Base-by-base conservation (phyloP, 2,329 filamentous ascomycete genomes). In the Colletotrichum sp. region DNA sequence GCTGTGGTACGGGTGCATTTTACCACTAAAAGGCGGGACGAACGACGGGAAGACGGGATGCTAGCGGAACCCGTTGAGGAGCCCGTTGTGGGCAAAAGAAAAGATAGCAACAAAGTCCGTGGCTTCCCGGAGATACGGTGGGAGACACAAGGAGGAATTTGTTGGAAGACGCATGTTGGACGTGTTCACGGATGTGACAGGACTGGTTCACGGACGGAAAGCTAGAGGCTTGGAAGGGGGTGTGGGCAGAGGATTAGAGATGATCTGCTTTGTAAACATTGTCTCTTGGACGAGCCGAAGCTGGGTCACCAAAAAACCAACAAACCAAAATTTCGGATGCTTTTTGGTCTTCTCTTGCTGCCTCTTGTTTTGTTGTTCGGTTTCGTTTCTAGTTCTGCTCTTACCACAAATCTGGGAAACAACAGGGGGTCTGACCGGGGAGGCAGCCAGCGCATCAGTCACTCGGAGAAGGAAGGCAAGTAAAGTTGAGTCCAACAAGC, bases 21-120 rank as follows among this genome's bases (percentile, higher is more conserved):
- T 4, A 13, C 28, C 30, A 36, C 15, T 13, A 21, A 30, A 63
- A 63, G 26, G 48, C 30, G 32, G 67, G 36, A 60, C 43, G 34
- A 34, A 38, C n/a, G 64, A 65, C 74, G 74, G 74, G 70, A 69
- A 75, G 64, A 68, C 74, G 74, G 74, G 74, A 74, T 60, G 48
- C 58, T 75, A 38, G 64, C 74, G 74, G 74, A 72, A 65, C 34
- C 74, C 74, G 74, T 74, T 55, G 58, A 75, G 21, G 28, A 73
- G 30, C 70, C 74, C 70, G 74, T 68, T 21, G 43, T 52, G 43
- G n/a, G 43, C 36, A 13, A 52, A 52, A 9, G 28, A 21, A 28
- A 36, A 34, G 58, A 61, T n/a, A 21, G 18, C 6, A n/a, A 34
- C 8, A 43, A 32, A 18, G 60, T 36, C 60, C 30, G 38, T 71